phyloP scores from a whole-genome alignment of 2,329 filamentous ascomycete species.

The Talaromyces pinophilus region DNA sequence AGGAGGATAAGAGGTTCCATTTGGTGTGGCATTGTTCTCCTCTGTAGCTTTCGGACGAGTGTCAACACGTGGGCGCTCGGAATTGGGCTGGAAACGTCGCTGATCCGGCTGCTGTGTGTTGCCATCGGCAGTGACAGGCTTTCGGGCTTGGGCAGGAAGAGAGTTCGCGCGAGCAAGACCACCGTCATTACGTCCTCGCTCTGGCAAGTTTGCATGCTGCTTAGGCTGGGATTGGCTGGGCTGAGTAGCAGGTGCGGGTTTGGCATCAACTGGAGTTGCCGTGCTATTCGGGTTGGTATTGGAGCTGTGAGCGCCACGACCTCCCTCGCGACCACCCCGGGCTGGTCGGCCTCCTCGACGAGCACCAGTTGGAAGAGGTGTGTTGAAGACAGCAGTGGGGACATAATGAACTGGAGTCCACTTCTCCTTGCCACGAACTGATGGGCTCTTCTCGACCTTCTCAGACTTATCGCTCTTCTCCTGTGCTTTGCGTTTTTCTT shows the following conservation, averaged over 20 bases:
- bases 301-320: conserved; percentile 46
- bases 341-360: conserved; percentile 58
- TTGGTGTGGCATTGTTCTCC: conserved; percentile 29
- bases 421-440: conserved; percentile 69
- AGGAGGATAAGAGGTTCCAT: conserved; percentile 34
- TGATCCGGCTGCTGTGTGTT: conserved; percentile 32
- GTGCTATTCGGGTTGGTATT: conserved; percentile 30
- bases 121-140: conserved; percentile 40
- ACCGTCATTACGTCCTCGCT: conserved; percentile 40
- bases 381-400: conserved; percentile 83
- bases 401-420: conserved; percentile 84
- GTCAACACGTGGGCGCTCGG: conserved; percentile 36
- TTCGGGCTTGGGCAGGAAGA: conserved; percentile 40
- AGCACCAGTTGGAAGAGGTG: conserved; percentile 62
- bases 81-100: conserved; percentile 35
- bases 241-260: conserved; percentile 35
- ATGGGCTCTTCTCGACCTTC: conserved; percentile 63
- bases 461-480: conserved; percentile 61
- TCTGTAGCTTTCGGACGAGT: conserved; percentile 35
- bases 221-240: conserved; percentile 29
- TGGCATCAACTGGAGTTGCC: background rate
- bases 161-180: conserved; percentile 43
- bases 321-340: conserved; percentile 56
- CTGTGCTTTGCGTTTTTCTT: conserved; percentile 71
- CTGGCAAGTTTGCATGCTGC: conserved; percentile 36